Base-by-base conservation (phyloP, 352 stramenopile species). In the Phytophthora tubulina region DNA sequence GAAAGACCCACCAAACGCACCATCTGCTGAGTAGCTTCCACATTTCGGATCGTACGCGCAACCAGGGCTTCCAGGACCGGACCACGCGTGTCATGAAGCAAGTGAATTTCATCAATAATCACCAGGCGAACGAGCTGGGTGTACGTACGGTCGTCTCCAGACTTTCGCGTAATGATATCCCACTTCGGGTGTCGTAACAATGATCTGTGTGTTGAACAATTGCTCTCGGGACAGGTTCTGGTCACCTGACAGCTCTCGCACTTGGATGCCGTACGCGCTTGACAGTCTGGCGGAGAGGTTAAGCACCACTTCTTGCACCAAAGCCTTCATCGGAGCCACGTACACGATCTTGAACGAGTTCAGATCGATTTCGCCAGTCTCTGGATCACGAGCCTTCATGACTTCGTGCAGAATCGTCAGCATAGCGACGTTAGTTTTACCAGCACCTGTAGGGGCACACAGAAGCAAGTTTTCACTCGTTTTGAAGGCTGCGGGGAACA, bases 111-210 rank as follows among this genome's bases (percentile, higher is more conserved):
- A 91, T 99, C 98, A 57, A 99, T 98, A 76, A 99, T 99, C 41
- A 99, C 92, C 33, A 99, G 76, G 7, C 96, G 95, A 13, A 99
- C 97, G 4, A 99, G 88, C 74, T 99, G 97, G 3, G 97, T 99
- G 82, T 99, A 99, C 6, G 97, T 97, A 51, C 98, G 87, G 59
- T 96, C 86, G 53, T 99, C 98, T 36, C 98, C 97, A 27, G 95
- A 97, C 82, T 99, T 99, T 57, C 98, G 91, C 27, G 98, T 99
- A 48, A 99, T 97, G 73, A 99, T 99, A 85, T 99, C 98, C 97
- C 97, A 99, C 81, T 99, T 99, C 98, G 1, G 98, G 98, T 8
- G 98, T 99, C 32, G 98, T 99, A 14, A 99, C 98, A 64, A 99
- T 99, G 57, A 99, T 92, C 76, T 99, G 98, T 8, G 98, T 99